phyloP scores from a whole-genome alignment of 2,329 filamentous ascomycete species.

The Aspergillus fructus region DNA sequence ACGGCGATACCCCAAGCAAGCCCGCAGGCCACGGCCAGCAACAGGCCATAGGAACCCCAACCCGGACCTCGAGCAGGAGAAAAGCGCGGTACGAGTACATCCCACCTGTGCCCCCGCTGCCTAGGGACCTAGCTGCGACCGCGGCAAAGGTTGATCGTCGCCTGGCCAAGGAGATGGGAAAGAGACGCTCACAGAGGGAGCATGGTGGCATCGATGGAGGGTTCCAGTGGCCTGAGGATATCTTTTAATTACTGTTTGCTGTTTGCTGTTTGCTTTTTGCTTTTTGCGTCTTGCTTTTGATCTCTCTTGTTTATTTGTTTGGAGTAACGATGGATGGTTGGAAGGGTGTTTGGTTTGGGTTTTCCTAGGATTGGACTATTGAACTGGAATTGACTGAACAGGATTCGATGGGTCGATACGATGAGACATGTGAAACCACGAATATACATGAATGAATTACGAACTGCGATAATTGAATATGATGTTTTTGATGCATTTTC shows the following conservation, averaged over 20 bases:
- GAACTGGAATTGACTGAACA: not conserved
- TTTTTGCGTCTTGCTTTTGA: too few relatives aligned
- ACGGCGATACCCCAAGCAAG: not conserved
- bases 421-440: not conserved
- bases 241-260: conserved; percentile 32
- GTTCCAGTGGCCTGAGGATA: conserved; percentile 47
- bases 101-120: conserved; percentile 42
- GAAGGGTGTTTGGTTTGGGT: not conserved
- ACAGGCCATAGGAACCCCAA: conserved; percentile 15
- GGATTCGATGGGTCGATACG: not conserved
- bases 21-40: not conserved
- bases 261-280: too few relatives aligned
- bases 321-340: too few relatives aligned
- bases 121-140: conserved; percentile 31
- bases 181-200: conserved; percentile 12
- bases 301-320: too few relatives aligned
- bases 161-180: conserved; percentile 23
- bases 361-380: not conserved
- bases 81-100: conserved; percentile 31
- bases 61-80: conserved; percentile 16
- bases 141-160: conserved; percentile 28
- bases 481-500: not conserved
- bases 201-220: not conserved
- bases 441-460: conserved; percentile 5
- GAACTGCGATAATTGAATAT: not conserved